Base-by-base conservation (phyloP, 768 basidiomycete species). In the Mycena belliarum region DNA sequence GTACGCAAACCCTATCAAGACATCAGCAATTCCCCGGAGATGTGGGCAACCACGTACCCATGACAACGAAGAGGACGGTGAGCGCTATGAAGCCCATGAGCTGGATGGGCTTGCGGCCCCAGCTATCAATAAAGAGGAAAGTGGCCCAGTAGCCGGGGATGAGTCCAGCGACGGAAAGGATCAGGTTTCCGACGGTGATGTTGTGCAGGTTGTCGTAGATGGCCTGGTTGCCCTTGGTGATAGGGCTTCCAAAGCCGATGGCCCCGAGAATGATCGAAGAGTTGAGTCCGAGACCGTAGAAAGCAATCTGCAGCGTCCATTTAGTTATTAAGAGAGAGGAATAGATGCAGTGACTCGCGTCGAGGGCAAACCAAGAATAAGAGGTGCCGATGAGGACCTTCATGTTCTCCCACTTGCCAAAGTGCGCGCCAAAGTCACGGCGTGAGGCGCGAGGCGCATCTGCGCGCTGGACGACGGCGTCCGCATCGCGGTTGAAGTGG, bases 331-430 rank as follows among this genome's bases (percentile, higher is more conserved):
- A 49, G 38, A 23, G 8, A 37, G 23, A 45, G 29, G 29, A 8
- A 40, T 23, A 23, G 24, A 33, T 5, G n/a, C 9, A 21, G n/a
- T 3, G 7, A 77, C 87, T 52, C 29, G 87, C 87, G 64, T 91
- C 92, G 24, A 93, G 82, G 10, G 92, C 93, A 60, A 95, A 95
- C 93, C 93, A 95, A 10, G 87, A 89, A 70, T 87, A 95, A 0
- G 90, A 72, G 0, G 85, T 80, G 16, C 91, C 93, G 45, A 95
- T 70, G 53, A 95, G 80, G 49, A 92, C 74, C 75, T 95, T 95
- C 63, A 80, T 70, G 71, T 96, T 92, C 71, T 86, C 66, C 88
- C 88, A 88, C 65, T 87, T 74, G 47, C 82, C 72, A 68, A 92
- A 95, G 76, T 92, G 77, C 0, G 59, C 60, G 1, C 67, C 0